Base-by-base conservation (phyloP, 169 alveolate species). In the Plasmodium chabaudi region DNA sequence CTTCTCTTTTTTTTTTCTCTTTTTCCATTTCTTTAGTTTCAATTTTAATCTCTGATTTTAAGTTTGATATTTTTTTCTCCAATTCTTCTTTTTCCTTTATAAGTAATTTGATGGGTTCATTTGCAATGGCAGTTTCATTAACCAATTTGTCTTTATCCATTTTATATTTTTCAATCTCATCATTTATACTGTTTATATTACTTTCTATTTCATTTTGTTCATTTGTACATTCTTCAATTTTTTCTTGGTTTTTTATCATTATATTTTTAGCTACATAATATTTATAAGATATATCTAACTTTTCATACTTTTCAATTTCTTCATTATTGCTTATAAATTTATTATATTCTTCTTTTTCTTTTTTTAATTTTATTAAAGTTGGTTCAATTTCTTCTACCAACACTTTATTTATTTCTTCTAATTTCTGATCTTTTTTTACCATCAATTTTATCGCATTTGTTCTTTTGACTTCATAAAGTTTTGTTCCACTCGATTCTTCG, bases 401-500 rank as follows among this genome's bases (percentile, higher is more conserved):
- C 51, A 97, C 93, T 71, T 96, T 92, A 70, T 94, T 92, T n/a
- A 98, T 97, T 77, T 97, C 98, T 42, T 94, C 94, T 57, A 98
- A 82, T 90, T 97, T 98, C 69, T 89, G 96, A 68, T 97, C 98
- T 88, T 98, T 98, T 84, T 98, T 96, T 64, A 93, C 92, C 53
- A 98, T 97, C 27, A 96, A 91, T 72, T 93, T 96, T 89, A 95
- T 89, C 6, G 99, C 96, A 73, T 97, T 97, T 56, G 98, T 97
- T 75, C 98, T 95, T 95, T 98, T 98, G 73, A 94, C 94, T 88
- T 98, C 99, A 92, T 97, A 99, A 69, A 98, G 92, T 75, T 98
- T 95, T 23, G 99, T 98, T 21, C 99, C 99, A 2, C 99, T 98
- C 1, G 99, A 99, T 93, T 99, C 99, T 93, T 98, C 99, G 25